Evolutionary conservation across 176 grass and related monocot species (phyloP).

Genomic region (Carex pumila): DNA sequence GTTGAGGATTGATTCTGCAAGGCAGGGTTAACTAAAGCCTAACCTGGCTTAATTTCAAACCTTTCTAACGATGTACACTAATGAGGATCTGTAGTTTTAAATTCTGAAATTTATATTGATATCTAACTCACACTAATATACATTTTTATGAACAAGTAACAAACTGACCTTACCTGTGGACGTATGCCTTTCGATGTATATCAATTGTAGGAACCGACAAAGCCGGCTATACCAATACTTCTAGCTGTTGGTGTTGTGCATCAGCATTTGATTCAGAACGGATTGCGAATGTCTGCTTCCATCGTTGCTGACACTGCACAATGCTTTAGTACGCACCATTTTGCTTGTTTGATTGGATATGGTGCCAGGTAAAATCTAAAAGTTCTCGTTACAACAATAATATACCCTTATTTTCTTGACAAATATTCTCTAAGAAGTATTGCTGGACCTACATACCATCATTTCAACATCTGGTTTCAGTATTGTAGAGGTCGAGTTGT

Average conservation of each 20-base stretch:
- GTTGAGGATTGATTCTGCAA: not conserved
- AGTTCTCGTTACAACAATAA: constrained; percentile 4
- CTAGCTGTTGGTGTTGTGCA: constrained; percentile 96
- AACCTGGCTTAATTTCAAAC: not conserved
- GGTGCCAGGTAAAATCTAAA: constrained; percentile 66
- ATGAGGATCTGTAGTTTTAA: not conserved
- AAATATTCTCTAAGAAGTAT: constrained; percentile 5
- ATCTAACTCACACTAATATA: not conserved
- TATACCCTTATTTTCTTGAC: constrained; percentile 18
- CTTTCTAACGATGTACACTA: not conserved
- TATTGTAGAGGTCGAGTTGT: not conserved
- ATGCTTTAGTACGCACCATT: constrained; percentile 99
- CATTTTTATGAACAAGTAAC: not conserved
- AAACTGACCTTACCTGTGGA: not conserved
- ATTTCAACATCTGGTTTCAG: not conserved
- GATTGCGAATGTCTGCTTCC: constrained; percentile 89
- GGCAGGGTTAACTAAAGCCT: not conserved
- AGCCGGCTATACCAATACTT: constrained; percentile 91
- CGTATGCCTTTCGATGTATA: not conserved
- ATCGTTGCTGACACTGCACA: constrained; percentile 98
- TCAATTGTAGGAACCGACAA: constrained; percentile 68
- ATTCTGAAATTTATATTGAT: not conserved
- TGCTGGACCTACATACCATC: not conserved
- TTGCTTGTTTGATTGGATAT: constrained; percentile 99
- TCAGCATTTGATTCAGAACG: constrained; percentile 99